Evolutionary conservation across 768 basidiomycete genomes (phyloP).

Genomic region (Hygrophorus pudorinus): DNA sequence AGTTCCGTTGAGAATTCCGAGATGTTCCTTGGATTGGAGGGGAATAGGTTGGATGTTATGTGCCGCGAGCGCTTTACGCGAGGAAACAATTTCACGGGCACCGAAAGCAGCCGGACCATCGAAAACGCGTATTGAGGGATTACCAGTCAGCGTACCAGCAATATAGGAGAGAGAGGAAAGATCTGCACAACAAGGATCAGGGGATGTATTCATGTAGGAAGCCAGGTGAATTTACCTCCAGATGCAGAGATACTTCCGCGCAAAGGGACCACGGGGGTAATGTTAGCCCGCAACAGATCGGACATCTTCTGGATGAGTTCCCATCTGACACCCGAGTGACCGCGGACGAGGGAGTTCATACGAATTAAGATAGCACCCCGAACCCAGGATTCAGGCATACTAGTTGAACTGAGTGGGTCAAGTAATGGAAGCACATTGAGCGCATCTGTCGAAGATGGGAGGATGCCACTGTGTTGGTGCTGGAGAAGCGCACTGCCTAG

Average conservation of each 20-base stretch:
- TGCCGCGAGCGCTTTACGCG: conserved; percentile 37
- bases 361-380: conserved; percentile 71
- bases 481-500: conserved; percentile 62
- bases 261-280: conserved; percentile 71
- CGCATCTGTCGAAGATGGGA: conserved; percentile 42
- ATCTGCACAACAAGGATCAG: conserved; percentile 9
- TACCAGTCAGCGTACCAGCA: conserved; percentile 59
- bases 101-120: conserved; percentile 42
- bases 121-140: conserved; percentile 57
- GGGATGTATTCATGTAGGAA: neutral
- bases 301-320: conserved; percentile 64
- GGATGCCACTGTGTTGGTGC: conserved; percentile 63
- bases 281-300: conserved; percentile 49
- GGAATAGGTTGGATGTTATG: conserved; percentile 49
- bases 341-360: conserved; percentile 75
- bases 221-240: conserved; percentile 38
- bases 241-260: conserved; percentile 72
- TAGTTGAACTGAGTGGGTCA: conserved; percentile 54
- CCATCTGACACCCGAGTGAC: conserved; percentile 75
- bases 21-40: conserved; percentile 56
- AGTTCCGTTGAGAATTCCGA: conserved; percentile 68
- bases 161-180: conserved; percentile 46
- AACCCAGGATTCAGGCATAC: conserved; percentile 85
- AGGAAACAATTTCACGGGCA: conserved; percentile 40
- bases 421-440: conserved; percentile 49